These are phyloP conservation scores for Penicillium pancosmium DNA, from an alignment of 495 filamentous ascomycete genomes.

Conservation along the genomic window DNA sequence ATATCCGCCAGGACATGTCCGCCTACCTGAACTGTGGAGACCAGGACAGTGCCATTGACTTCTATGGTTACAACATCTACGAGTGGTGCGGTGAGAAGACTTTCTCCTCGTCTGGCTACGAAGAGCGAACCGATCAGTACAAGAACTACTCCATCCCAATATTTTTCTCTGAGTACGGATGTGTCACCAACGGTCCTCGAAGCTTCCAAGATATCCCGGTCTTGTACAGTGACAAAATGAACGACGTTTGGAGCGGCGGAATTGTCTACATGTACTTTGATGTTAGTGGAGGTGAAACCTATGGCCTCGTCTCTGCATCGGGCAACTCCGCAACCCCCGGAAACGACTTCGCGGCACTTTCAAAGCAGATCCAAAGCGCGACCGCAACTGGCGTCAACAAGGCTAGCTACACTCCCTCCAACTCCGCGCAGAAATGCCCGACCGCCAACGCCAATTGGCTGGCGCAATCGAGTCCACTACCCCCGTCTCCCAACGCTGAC, in stretches of 20 bases:
- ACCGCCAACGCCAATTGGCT: conserved; percentile 62
- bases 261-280: conserved; percentile 97
- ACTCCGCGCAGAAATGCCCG: conserved; percentile 74
- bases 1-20: conserved; percentile 74
- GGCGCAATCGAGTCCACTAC: conserved; percentile 63
- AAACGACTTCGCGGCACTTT: conserved; percentile 72
- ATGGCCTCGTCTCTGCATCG: conserved; percentile 73
- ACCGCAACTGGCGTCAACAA: conserved; percentile 64
- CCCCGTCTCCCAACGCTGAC: conserved; percentile 77
- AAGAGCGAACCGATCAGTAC: conserved; percentile 78
- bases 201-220: conserved; percentile 79
- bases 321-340: conserved; percentile 55
- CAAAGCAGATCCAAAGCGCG: conserved; percentile 65
- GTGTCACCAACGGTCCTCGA: conserved; percentile 77
- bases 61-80: conserved; percentile 98
- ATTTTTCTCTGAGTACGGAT: conserved; percentile 98
- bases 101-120: conserved; percentile 72
- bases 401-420: conserved; percentile 69
- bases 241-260: conserved; percentile 82
- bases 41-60: conserved; percentile 71
- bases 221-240: conserved; percentile 81
- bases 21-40: conserved; percentile 90
- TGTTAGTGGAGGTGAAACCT: conserved; percentile 72
- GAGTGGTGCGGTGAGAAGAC: conserved; percentile 86
- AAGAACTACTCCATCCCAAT: conserved; percentile 80